These are phyloP conservation scores for Apophysomyces variabilis DNA, from an alignment of 371 early-diverging fungal species.

Conservation along the genomic window DNA sequence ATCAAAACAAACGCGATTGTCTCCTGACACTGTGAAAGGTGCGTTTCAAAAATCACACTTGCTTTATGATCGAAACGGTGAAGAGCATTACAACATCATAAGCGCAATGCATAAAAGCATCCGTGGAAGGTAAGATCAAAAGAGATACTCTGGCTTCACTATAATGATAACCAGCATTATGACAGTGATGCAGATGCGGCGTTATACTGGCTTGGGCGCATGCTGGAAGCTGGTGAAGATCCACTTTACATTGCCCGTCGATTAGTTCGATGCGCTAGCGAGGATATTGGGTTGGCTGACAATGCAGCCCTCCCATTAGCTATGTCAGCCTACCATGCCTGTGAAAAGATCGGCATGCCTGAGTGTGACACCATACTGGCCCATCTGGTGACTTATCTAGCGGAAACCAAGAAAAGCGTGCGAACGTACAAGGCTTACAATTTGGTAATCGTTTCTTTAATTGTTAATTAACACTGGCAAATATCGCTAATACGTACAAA, in stretches of 20 bases:
- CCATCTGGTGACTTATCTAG: conserved; percentile 78
- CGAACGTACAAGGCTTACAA: conserved; percentile 79
- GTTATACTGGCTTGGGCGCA: conserved; percentile 89
- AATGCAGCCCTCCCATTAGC: conserved; percentile 77
- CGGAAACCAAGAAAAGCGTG: conserved; percentile 83
- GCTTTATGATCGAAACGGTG: conserved; percentile 82
- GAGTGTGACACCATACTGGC: conserved; percentile 88
- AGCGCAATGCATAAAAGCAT: conserved; percentile 89
- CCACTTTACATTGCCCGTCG: conserved; percentile 82
- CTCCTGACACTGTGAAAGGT: conserved; percentile 40
- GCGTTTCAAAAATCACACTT: conserved; percentile 81
- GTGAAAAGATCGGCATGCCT: conserved; percentile 89
- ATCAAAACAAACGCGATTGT: conserved; percentile 25
- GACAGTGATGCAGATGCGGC: conserved; percentile 73
- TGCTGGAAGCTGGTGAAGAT: conserved; percentile 90
- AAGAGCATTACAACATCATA: conserved; percentile 88
- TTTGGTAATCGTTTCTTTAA: conserved; percentile 27
- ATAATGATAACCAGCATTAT: background rate
- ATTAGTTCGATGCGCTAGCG: conserved; percentile 82
- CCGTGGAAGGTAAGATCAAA: conserved; percentile 62
- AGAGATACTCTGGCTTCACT: too few relatives aligned
- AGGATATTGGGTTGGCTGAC: conserved; percentile 90
- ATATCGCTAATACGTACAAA: background rate
- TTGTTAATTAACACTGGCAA: background rate
- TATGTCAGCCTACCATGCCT: conserved; percentile 78